Evolutionary conservation across 108 stramenopile genomes (phyloP).

Genomic region (Schizochytrium sp.): DNA sequence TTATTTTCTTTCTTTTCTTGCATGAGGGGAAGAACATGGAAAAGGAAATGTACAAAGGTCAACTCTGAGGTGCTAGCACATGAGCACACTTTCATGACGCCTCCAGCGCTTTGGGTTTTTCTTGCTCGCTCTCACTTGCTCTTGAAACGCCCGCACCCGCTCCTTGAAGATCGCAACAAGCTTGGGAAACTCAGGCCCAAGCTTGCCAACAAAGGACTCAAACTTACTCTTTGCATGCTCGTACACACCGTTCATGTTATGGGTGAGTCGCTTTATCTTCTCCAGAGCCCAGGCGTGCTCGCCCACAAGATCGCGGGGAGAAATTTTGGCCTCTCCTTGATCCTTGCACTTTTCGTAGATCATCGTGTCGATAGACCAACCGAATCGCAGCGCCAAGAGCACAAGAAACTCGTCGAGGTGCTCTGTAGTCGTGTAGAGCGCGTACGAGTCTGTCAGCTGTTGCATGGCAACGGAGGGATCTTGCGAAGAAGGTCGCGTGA

Average conservation of each 20-base stretch:
- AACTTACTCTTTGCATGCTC: neutral
- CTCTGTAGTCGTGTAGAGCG: neutral
- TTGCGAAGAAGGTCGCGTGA: neutral
- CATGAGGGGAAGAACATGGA: no score
- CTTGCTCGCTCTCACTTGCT: neutral
- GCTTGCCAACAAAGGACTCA: neutral
- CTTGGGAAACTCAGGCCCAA: neutral
- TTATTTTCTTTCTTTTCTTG: no score
- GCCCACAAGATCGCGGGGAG: neutral
- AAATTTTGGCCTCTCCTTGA: neutral
- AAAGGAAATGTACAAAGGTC: no score
- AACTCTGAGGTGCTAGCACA: neutral
- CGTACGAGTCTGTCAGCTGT: neutral
- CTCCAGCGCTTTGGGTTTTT: neutral
- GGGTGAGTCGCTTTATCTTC: neutral
- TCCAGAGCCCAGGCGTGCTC: neutral
- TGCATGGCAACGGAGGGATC: neutral
- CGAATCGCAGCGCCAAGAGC: neutral
- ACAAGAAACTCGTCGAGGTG: neutral
- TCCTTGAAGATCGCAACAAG: neutral
- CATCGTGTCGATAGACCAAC: neutral
- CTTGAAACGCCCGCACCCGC: neutral
- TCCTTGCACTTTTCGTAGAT: neutral
- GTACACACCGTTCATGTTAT: neutral
- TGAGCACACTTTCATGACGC: neutral